Evolutionary conservation across 1,139 yeast genomes (phyloP).

Genomic region (Pichia sp.): DNA sequence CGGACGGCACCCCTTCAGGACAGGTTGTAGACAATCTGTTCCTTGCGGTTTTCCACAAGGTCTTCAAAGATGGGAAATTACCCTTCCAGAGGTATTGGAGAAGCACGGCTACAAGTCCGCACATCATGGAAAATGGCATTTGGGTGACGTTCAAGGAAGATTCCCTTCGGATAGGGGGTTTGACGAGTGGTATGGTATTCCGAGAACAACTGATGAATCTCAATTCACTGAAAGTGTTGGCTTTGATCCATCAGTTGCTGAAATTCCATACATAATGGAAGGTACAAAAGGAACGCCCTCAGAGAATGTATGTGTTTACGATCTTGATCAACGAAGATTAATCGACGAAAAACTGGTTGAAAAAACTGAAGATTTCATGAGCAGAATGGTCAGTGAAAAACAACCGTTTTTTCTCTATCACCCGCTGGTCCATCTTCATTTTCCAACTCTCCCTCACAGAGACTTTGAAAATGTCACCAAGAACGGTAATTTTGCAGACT

Average conservation of each 20-base stretch:
- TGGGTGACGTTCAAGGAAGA: conserved; percentile 5
- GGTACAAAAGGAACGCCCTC: conserved; percentile 5
- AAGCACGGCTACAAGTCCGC: conserved; percentile 5
- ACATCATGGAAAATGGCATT: conserved; percentile 6
- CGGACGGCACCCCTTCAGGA: conserved; percentile 1
- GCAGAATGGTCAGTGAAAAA: neutral
- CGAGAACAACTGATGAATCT: conserved; percentile 6
- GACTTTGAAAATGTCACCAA: conserved; percentile 6
- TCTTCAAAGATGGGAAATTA: conserved; percentile 3
- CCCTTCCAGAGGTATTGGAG: neutral
- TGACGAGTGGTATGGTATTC: conserved; percentile 8
- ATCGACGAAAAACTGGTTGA: conserved; percentile 1
- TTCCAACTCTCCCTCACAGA: conserved; percentile 4
- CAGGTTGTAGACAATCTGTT: conserved; percentile 6
- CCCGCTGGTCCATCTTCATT: conserved; percentile 1
- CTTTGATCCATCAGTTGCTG: conserved; percentile 3
- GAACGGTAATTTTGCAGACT: conserved; percentile 7
- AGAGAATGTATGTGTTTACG: conserved; percentile 3
- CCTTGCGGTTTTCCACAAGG: conserved; percentile 4
- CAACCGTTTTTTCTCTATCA: conserved; percentile 5
- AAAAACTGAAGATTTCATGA: conserved; percentile 1
- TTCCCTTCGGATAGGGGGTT: conserved; percentile 4
- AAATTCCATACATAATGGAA: conserved; percentile 4
- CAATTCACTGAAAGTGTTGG: conserved; percentile 1
- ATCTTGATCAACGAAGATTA: conserved; percentile 2